Conservation (phyloP, 371 early-diverging fungal species). For the Mycotypha africana region DNA sequence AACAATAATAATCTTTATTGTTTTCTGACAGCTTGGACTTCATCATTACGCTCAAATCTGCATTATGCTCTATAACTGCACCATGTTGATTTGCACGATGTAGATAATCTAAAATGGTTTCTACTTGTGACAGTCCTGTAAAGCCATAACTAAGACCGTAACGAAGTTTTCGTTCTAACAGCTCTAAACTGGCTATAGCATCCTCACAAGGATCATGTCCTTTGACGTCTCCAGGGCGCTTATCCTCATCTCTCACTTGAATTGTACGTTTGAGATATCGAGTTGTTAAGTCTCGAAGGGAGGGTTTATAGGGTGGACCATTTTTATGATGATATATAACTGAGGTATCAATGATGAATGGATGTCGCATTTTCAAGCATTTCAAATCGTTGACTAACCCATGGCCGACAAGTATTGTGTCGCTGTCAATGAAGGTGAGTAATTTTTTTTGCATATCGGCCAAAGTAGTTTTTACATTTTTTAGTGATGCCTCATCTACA, state of each 20-base stretch:
- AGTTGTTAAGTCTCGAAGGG: slow-evolving; percentile 49
- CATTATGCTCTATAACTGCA: slow-evolving; percentile 13
- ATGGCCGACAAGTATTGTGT: slow-evolving; percentile 71
- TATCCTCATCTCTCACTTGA: slow-evolving; percentile 31
- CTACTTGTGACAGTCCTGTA: slow-evolving; percentile 11
- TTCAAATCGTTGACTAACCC: slow-evolving; percentile 71
- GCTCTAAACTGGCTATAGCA: slow-evolving; percentile 61
- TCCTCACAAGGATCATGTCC: slow-evolving; percentile 75
- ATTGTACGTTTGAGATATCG: slow-evolving; percentile 53
- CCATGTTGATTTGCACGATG: slow-evolving; percentile 5
- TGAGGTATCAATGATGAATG: slow-evolving; percentile 67
- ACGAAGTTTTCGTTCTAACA: slow-evolving; percentile 47
- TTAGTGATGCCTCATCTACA: slow-evolving; percentile 47
- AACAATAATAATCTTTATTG: slow-evolving; percentile 8
- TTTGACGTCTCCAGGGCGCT: slow-evolving; percentile 7
- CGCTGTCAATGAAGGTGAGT: slow-evolving; percentile 24
- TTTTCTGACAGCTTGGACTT: slow-evolving; percentile 4
- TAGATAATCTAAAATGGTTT: slow-evolving; percentile 19
- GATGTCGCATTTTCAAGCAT: slow-evolving; percentile 54
- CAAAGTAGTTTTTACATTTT: slow-evolving; percentile 42
- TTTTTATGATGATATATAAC: slow-evolving; percentile 54
- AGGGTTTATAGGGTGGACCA: slow-evolving; percentile 51
- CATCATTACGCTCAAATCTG: slow-evolving; percentile 7
- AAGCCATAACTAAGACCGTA: slow-evolving; percentile 28
- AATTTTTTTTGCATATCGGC: slow-evolving; percentile 49